phyloP scores from a whole-genome alignment of 2,329 filamentous ascomycete species.

The Scedosporium minutisporum region DNA sequence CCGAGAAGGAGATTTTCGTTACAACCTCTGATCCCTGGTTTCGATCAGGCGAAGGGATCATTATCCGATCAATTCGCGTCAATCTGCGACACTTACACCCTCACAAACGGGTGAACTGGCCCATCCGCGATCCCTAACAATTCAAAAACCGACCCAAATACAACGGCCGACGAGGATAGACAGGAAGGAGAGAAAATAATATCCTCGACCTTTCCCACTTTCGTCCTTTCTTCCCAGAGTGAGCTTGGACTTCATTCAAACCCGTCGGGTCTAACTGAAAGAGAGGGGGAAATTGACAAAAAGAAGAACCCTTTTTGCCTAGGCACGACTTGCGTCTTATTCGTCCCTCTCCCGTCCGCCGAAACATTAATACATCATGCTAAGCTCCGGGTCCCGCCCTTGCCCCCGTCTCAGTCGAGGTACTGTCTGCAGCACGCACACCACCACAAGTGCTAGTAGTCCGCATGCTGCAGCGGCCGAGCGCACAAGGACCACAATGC shows the following conservation, averaged over 20 bases:
- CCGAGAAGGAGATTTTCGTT: not conserved
- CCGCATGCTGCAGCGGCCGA: not conserved
- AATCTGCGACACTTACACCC: constrained; percentile 1
- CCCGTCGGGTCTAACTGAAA: not conserved
- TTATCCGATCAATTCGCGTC: not conserved
- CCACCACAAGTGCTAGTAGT: not conserved
- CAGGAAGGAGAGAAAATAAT: not conserved
- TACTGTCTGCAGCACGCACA: not conserved
- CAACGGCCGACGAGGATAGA: no score
- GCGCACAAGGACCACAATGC: not conserved
- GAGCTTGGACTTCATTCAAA: not conserved
- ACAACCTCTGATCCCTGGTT: not conserved
- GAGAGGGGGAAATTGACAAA: not conserved
- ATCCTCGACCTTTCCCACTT: not conserved
- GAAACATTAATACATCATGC: constrained; percentile 29
- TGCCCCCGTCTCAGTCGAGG: not conserved
- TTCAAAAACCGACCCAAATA: no score
- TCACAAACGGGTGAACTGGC: not conserved
- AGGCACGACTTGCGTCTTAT: not conserved
- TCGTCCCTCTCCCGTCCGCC: constrained; percentile 14
- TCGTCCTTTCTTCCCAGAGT: not conserved
- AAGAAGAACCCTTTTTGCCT: not conserved
- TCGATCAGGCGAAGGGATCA: not conserved
- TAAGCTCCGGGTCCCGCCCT: constrained; percentile 15
- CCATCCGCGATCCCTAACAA: not conserved